Evolutionary conservation across 192 early-diverging fungal genomes (phyloP).

Genomic region (Paraglomus occultum): DNA sequence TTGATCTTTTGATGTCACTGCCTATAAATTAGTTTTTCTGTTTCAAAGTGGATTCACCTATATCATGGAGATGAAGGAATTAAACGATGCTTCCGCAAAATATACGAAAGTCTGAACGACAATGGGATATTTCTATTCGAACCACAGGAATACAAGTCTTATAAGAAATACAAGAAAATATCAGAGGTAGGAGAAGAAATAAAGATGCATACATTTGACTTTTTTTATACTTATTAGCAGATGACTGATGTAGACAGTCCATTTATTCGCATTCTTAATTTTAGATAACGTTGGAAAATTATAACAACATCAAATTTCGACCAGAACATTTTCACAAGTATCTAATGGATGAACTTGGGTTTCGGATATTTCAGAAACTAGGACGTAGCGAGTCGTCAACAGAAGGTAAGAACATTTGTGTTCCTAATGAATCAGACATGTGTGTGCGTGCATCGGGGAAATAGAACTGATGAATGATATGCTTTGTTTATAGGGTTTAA

Average conservation of each 20-base stretch:
- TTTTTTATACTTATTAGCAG: conserved; percentile 21
- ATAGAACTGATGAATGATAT: too few relatives aligned
- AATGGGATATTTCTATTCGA: conserved; percentile 72
- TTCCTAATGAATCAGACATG: too few relatives aligned
- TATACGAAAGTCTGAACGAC: conserved; percentile 49
- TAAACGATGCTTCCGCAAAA: conserved; percentile 62
- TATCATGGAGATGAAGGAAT: conserved; percentile 69
- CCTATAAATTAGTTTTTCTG: conserved; percentile 44
- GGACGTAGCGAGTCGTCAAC: not conserved
- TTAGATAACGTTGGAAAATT: conserved; percentile 37
- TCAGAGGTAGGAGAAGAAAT: conserved; percentile 30
- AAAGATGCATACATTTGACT: not conserved
- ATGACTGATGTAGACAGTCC: not conserved
- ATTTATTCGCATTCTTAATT: not conserved
- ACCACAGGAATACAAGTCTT: conserved; percentile 59
- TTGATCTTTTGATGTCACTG: conserved; percentile 17
- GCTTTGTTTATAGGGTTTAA: too few relatives aligned
- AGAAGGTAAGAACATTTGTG: too few relatives aligned
- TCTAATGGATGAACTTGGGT: conserved; percentile 27
- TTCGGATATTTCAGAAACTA: not conserved
- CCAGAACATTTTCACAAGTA: conserved; percentile 45
- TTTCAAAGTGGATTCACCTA: conserved; percentile 86
- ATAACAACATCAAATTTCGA: conserved; percentile 38
- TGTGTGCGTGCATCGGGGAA: too few relatives aligned
- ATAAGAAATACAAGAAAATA: conserved; percentile 47